Evolutionary conservation across 2,329 filamentous ascomycete species (phyloP).

Genomic region (Stromatinia cepivora): DNA sequence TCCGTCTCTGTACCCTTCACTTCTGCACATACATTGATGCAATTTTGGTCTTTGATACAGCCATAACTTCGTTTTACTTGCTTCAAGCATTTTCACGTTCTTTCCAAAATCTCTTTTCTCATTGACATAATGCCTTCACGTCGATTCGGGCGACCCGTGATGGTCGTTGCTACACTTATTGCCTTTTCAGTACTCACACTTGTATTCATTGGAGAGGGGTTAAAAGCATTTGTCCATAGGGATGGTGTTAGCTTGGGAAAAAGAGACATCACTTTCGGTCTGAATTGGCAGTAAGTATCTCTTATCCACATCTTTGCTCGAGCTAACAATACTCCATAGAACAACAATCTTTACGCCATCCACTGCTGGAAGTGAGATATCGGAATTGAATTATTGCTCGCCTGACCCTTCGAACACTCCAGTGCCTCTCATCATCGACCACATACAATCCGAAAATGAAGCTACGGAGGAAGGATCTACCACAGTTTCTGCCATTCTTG

Average conservation of each 20-base stretch:
- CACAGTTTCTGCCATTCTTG: slow-evolving; percentile 17
- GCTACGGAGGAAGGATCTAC: slow-evolving; percentile 11
- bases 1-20: slow-evolving; percentile 22
- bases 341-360: background rate
- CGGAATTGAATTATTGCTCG: slow-evolving; percentile 2
- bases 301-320: background rate
- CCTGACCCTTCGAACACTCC: background rate
- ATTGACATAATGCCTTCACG: slow-evolving; percentile 32
- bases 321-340: background rate
- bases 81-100: slow-evolving; percentile 22
- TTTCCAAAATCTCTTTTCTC: slow-evolving; percentile 16
- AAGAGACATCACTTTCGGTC: slow-evolving; percentile 18
- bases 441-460: background rate
- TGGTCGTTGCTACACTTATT: slow-evolving; percentile 30
- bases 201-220: slow-evolving; percentile 34
- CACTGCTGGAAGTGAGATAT: slow-evolving; percentile 1
- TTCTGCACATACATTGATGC: slow-evolving; percentile 24
- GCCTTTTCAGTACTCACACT: slow-evolving; percentile 32
- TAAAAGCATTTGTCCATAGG: slow-evolving; percentile 28
- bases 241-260: slow-evolving; percentile 19
- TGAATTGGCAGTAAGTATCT: slow-evolving; percentile 16
- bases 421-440: background rate
- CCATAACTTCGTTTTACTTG: slow-evolving; percentile 22
- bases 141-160: slow-evolving; percentile 25
- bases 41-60: slow-evolving; percentile 26